Evolutionary conservation across 768 basidiomycete genomes (phyloP).

Genomic region (Boletus tylopilopsis): DNA sequence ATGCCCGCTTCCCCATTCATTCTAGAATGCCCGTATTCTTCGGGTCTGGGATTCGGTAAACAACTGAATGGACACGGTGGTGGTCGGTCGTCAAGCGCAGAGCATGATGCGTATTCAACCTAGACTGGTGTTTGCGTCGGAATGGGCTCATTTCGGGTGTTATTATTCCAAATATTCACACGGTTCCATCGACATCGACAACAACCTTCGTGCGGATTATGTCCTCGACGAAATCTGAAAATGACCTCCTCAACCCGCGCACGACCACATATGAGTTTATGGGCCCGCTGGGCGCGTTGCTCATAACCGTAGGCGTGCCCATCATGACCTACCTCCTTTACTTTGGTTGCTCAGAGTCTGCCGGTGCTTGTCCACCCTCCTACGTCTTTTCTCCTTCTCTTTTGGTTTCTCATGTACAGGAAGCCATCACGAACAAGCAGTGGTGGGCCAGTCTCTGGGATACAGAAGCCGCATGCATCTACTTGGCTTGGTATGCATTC

Average conservation of each 20-base stretch:
- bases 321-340: constrained; percentile 68
- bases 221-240: constrained; percentile 18
- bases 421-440: constrained; percentile 42
- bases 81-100: too few species aligned
- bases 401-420: constrained; percentile 36
- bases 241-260: constrained; percentile 57
- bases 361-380: constrained; percentile 67
- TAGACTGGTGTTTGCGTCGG: too few species aligned
- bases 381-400: constrained; percentile 34
- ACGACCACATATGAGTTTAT: constrained; percentile 78
- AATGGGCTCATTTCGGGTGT: not conserved
- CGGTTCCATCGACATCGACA: not conserved
- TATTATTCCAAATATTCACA: constrained; percentile 2
- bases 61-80: too few species aligned
- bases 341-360: constrained; percentile 70
- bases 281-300: constrained; percentile 73
- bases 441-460: constrained; percentile 87
- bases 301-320: constrained; percentile 70
- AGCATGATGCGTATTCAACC: too few species aligned
- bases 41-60: too few species aligned
- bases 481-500: constrained; percentile 90
- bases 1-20: too few species aligned
- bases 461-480: constrained; percentile 67
- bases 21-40: too few species aligned
- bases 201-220: constrained; percentile 6